A percentile compares a stretch with the other conserved stretches of the same genome.
Evolutionary conservation across 139 green algal genomes (phyloP).

Genomic region (Haematococcus lacustris): DNA sequence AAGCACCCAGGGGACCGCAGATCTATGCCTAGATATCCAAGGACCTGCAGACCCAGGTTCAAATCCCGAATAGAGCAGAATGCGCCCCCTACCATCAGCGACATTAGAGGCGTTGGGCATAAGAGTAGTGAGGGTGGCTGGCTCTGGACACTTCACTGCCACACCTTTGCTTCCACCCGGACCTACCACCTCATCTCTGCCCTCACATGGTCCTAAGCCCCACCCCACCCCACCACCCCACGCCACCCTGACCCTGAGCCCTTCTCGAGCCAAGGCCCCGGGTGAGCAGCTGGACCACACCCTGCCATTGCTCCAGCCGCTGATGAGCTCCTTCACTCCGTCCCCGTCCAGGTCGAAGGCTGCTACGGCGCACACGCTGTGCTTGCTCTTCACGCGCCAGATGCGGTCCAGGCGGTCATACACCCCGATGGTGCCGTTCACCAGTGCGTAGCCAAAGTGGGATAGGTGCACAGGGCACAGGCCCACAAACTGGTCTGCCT

Average conservation of each 20-base stretch:
- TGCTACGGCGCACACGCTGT: conserved; percentile 41
- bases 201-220: not conserved
- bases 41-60: too few species aligned
- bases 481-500: conserved; percentile 52
- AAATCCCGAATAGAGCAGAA: too few species aligned
- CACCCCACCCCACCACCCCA: not conserved
- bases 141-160: not conserved
- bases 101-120: too few species aligned
- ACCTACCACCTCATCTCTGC: not conserved
- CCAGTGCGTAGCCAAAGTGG: conserved; percentile 63
- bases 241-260: not conserved
- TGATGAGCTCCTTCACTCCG: conserved; percentile 57
- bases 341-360: conserved; percentile 62
- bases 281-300: conserved; percentile 19
- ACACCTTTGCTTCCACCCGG: not conserved
- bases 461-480: conserved; percentile 29
- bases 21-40: too few species aligned
- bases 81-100: too few species aligned
- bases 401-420: conserved; percentile 51
- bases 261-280: not conserved
- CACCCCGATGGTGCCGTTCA: conserved; percentile 65
- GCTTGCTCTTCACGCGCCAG: conserved; percentile 76
- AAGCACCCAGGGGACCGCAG: too few species aligned
- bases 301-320: conserved; percentile 72
- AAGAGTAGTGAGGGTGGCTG: too few species aligned